A percentile compares a stretch with the other conserved stretches of the same genome.
Evolutionary conservation across 2,329 filamentous ascomycete genomes (phyloP).

Genomic region (Lasiodiplodia sp.): DNA sequence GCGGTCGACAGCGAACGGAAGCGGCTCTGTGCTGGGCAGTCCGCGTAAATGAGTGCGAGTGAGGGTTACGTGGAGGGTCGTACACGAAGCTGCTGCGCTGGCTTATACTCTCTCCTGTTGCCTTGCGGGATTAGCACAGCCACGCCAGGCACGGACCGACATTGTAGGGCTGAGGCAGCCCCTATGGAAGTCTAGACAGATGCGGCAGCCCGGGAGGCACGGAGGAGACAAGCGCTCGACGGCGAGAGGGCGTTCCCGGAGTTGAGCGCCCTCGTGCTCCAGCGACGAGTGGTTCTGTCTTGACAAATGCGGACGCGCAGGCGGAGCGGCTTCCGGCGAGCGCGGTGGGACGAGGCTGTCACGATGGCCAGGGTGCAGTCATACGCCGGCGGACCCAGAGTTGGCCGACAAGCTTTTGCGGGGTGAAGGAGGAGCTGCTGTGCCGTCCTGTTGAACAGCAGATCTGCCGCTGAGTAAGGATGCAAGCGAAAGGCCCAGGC

Average conservation of each 20-base stretch:
- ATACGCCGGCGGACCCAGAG: background rate
- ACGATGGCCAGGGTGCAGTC: background rate
- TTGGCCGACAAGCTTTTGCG: conserved; percentile 14
- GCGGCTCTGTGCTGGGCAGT: background rate
- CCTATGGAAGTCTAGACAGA: background rate
- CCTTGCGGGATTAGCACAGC: conserved; percentile 26
- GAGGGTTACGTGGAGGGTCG: background rate
- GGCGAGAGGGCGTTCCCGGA: background rate
- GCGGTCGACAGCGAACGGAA: background rate
- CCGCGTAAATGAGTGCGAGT: background rate
- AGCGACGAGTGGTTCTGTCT: background rate
- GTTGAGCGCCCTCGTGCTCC: background rate
- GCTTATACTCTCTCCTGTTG: conserved; percentile 22
- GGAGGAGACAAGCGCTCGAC: background rate
- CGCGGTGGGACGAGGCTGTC: background rate
- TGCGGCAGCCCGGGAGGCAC: background rate
- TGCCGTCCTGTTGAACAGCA: conserved; percentile 9
- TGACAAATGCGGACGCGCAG: background rate
- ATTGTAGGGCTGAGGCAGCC: conserved; percentile 23
- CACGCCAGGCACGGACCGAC: conserved; percentile 22
- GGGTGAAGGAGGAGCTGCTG: conserved; percentile 9
- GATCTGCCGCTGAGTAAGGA: conserved; percentile 25
- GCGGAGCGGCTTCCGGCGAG: background rate
- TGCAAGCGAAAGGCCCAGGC: conserved; percentile 21
- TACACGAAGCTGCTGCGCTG: background rate